These are phyloP conservation scores for Coemansia sp. DNA, from an alignment of 192 early-diverging fungal genomes.

Conservation along the genomic window DNA sequence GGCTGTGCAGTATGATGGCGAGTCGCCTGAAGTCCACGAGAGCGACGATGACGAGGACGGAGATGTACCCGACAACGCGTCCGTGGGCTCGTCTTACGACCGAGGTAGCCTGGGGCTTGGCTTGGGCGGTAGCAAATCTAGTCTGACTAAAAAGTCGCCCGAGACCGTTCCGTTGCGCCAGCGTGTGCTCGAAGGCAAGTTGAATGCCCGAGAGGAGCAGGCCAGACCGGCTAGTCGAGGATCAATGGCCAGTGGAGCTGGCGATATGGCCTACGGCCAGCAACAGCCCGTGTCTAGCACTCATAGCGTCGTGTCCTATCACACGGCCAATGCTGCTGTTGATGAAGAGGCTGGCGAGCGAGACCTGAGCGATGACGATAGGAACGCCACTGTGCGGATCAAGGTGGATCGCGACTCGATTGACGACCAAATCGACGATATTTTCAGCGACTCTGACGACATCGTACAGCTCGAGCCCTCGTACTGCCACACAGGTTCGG, in stretches of 20 bases:
- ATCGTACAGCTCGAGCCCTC: constrained; percentile 52
- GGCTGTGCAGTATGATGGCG: not conserved
- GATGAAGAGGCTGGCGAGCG: not conserved
- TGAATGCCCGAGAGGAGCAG: constrained; percentile 1
- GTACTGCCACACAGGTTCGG: constrained; percentile 43
- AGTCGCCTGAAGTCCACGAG: constrained; percentile 7
- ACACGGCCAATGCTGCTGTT: constrained; percentile 24
- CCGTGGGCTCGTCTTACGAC: constrained; percentile 44
- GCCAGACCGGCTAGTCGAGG: constrained; percentile 20
- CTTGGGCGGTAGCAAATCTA: constrained; percentile 23
- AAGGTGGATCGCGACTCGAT: constrained; percentile 38
- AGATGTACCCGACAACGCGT: constrained; percentile 31
- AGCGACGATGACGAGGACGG: constrained; percentile 5
- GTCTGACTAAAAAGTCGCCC: constrained; percentile 17
- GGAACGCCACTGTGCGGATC: constrained; percentile 41
- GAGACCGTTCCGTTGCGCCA: constrained; percentile 32
- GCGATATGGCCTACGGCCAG: constrained; percentile 20
- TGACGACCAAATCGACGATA: constrained; percentile 44
- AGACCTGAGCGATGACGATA: constrained; percentile 4
- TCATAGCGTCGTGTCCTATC: constrained; percentile 37
- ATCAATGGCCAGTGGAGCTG: constrained; percentile 22
- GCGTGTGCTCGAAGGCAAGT: constrained; percentile 33
- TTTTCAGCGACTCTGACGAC: constrained; percentile 51
- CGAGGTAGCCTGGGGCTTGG: constrained; percentile 48
- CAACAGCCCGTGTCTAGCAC: constrained; percentile 28